These are phyloP conservation scores for Ganoderma resinaceum DNA, from an alignment of 1,284 basidiomycete species.

Conservation along the genomic window DNA sequence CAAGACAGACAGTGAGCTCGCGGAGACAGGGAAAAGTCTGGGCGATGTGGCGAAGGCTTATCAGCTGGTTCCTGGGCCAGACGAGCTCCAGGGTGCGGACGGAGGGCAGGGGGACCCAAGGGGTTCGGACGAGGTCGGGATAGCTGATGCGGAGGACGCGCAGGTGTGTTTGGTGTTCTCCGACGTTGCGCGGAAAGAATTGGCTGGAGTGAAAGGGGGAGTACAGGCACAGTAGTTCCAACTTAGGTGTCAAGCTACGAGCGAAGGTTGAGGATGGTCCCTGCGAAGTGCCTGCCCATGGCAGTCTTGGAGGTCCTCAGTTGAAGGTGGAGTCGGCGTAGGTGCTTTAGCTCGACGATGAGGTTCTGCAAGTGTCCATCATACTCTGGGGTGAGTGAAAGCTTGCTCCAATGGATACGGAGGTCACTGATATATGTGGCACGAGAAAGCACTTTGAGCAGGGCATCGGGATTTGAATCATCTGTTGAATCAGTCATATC, in stretches of 20 bases:
- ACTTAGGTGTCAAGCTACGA: neutral
- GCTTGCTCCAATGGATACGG: constrained; percentile 6
- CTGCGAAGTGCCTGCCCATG: neutral
- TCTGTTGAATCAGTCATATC: too few species aligned
- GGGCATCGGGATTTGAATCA: neutral
- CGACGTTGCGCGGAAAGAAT: constrained; percentile 3
- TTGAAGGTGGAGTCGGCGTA: constrained; percentile 2
- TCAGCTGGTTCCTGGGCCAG: neutral
- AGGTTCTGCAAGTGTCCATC: neutral
- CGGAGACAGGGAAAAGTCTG: constrained; percentile 11
- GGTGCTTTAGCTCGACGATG: neutral
- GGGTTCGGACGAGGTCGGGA: neutral
- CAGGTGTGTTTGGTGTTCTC: neutral
- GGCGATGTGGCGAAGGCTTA: constrained; percentile 1
- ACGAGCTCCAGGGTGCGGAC: constrained; percentile 7
- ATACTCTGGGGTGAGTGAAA: neutral
- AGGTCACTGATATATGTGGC: constrained; percentile 9
- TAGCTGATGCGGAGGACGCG: constrained; percentile 2
- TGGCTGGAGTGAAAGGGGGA: too few species aligned
- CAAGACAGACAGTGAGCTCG: constrained; percentile 8
- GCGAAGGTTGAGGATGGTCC: neutral
- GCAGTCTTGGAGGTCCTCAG: too few species aligned
- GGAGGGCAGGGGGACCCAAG: neutral
- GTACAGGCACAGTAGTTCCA: too few species aligned
- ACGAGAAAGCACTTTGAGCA: neutral